A percentile compares a stretch with the other conserved stretches of the same genome.
These are phyloP conservation scores for Metschnikowia kofuensis DNA, from an alignment of 805 yeast genomes.

Conservation along the genomic window DNA sequence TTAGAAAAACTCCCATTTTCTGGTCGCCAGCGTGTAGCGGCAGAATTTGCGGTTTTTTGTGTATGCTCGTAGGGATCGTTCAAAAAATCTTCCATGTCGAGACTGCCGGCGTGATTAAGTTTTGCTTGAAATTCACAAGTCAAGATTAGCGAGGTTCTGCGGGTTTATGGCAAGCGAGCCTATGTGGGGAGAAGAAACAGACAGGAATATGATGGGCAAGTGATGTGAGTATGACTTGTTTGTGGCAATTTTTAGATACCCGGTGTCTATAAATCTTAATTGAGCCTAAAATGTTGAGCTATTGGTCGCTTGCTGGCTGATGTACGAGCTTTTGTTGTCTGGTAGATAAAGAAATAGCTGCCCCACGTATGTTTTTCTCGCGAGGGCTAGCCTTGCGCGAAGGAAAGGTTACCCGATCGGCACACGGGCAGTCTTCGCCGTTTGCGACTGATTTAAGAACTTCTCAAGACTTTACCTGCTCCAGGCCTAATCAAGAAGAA, in stretches of 20 bases:
- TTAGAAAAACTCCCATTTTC: slow-evolving; percentile 1
- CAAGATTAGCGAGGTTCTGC: not conserved
- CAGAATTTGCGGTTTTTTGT: not conserved
- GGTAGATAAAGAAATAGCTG: not conserved
- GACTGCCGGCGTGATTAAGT: not conserved
- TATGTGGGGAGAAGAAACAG: too few relatives aligned
- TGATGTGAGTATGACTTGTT: too few relatives aligned
- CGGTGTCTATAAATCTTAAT: not conserved
- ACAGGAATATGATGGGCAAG: too few relatives aligned
- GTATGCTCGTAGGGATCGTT: slow-evolving; percentile 12
- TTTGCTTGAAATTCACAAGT: not conserved
- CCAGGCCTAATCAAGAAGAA: too few relatives aligned
- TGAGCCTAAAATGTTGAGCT: not conserved
- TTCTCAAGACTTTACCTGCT: too few relatives aligned
- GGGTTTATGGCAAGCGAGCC: not conserved
- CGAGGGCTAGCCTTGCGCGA: slow-evolving; percentile 8
- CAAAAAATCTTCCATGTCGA: slow-evolving; percentile 12
- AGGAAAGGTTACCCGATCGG: slow-evolving; percentile 9
- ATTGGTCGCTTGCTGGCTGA: slow-evolving; percentile 1
- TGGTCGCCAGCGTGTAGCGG: not conserved
- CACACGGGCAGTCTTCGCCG: not conserved
- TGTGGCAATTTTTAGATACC: too few relatives aligned
- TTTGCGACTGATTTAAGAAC: not conserved
- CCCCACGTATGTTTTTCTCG: slow-evolving; percentile 4
- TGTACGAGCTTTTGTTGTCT: not conserved